Conservation (phyloP, 108 stramenopile species). For the Epipyxis sp. region DNA sequence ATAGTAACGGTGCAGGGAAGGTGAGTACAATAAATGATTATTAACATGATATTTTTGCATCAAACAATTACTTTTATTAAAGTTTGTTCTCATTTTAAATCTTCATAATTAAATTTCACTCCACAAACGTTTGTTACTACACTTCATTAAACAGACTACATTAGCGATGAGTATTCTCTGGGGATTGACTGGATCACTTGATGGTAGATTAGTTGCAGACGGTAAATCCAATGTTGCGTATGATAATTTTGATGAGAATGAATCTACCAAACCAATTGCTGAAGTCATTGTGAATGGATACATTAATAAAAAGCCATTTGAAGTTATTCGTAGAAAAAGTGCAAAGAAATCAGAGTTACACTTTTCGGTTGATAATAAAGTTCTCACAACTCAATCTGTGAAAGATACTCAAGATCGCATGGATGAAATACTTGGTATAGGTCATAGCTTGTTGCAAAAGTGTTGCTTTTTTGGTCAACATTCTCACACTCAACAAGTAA, state of each 20-base stretch:
- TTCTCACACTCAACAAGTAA: not conserved
- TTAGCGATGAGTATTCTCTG: slow-evolving; percentile 53
- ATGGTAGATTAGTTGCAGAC: slow-evolving; percentile 41
- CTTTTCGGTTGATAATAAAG: not conserved
- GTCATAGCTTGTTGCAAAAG: not conserved
- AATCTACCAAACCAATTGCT: not conserved
- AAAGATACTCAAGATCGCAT: not conserved
- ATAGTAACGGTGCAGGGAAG: slow-evolving; percentile 51
- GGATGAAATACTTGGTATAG: not conserved
- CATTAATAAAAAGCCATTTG: slow-evolving; percentile 6
- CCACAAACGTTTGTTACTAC: not conserved
- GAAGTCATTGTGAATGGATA: not conserved
- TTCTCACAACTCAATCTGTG: not conserved
- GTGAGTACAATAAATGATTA: too few species aligned
- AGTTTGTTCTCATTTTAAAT: too few species aligned
- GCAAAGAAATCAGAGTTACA: not conserved
- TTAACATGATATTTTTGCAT: too few species aligned
- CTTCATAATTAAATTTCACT: not conserved
- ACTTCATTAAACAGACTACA: slow-evolving; percentile 31
- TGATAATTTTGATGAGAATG: slow-evolving; percentile 14
- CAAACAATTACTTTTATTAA: too few species aligned
- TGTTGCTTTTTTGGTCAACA: not conserved
- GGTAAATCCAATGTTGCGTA: slow-evolving; percentile 44
- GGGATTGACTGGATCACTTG: slow-evolving; percentile 46
- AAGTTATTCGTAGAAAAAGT: slow-evolving; percentile 10